Base-by-base conservation (phyloP, 495 filamentous ascomycete genomes). In the Neurospora sublineolata region DNA sequence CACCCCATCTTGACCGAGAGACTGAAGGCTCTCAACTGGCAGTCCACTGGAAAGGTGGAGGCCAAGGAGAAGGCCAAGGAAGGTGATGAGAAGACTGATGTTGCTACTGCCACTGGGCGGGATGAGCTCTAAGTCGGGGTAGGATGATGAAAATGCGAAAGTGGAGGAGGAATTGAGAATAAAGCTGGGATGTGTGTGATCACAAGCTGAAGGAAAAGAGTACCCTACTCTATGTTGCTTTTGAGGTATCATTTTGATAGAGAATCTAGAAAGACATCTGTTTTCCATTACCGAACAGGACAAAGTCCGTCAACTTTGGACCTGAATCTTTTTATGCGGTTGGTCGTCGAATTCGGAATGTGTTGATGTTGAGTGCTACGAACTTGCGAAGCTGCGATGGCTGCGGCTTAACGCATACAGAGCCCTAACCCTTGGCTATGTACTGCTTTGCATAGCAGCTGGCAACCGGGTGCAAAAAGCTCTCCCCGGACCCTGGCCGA, bases 1-100 rank as follows among this genome's bases (percentile, higher is more conserved):
- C 95, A 99, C 82, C 95, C 95, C 1, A 98, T 98, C 74, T 86
- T 99, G 70, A 90, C 94, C 9, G 96, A 99, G 86, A 88, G 95
- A 74, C 84, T 99, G 75, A 92, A 90, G 82, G 95, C 94, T 1
- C 84, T 99, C 38, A 90, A 92, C 72, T 98, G 94, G 94, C 78
- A 79, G 42, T 74, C 83, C 46, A 85, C 81, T 16, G 76, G 77
- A 72, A 86, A 84, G 75, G 83, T 84, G 30, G 79, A 79, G 18
- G 75, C 70, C n/a, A 81, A 84, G 75, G 77, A 76, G 69, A 71
- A 75, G n/a, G 81, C 76, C 30, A 75, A 76, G 68, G 70, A 71
- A 0, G 72, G 38, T 10, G 75, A 72, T 30, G 76, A 78, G 71
- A 77, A 79, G 37, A 80, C 80, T 68, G 80, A 74, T 14, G 42